Evolutionary conservation across 768 basidiomycete genomes (phyloP).

Genomic region (Clitopilus passeckerianus): DNA sequence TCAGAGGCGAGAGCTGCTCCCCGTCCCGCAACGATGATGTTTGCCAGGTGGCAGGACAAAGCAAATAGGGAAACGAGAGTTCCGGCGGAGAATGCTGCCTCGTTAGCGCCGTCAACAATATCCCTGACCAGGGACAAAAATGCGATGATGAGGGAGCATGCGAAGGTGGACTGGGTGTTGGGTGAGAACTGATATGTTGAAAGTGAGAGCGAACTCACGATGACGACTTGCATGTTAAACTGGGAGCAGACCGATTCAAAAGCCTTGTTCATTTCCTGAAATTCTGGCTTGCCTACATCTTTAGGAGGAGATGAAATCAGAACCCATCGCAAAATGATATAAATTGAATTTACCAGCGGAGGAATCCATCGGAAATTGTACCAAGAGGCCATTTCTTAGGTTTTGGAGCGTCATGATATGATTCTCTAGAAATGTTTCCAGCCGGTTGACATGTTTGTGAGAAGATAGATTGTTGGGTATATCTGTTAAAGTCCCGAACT

Average conservation of each 20-base stretch:
- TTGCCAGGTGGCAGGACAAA: constrained; percentile 23
- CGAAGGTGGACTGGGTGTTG: constrained; percentile 22
- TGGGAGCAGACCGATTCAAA: constrained; percentile 17
- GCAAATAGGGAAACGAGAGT: constrained; percentile 26
- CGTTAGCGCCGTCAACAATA: constrained; percentile 14
- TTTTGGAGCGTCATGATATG: background rate
- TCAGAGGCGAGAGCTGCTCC: constrained; percentile 20
- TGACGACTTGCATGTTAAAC: constrained; percentile 22
- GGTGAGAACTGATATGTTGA: background rate
- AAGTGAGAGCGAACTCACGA: constrained; percentile 12
- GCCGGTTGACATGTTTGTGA: background rate
- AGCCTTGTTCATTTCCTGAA: constrained; percentile 4
- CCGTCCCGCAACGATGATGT: constrained; percentile 23
- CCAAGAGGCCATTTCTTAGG: background rate
- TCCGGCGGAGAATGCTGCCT: constrained; percentile 20
- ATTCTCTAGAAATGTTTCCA: background rate
- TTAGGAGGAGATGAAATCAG: background rate
- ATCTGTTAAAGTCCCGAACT: background rate
- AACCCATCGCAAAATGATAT: background rate
- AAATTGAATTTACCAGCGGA: background rate
- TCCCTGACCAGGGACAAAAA: constrained; percentile 19
- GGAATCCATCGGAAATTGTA: background rate
- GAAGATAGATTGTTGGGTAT: background rate
- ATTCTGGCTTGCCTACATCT: background rate
- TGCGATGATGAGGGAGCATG: constrained; percentile 20